Conservation (phyloP, 1,284 basidiomycete genomes). For the Hymenochaete sp. region DNA sequence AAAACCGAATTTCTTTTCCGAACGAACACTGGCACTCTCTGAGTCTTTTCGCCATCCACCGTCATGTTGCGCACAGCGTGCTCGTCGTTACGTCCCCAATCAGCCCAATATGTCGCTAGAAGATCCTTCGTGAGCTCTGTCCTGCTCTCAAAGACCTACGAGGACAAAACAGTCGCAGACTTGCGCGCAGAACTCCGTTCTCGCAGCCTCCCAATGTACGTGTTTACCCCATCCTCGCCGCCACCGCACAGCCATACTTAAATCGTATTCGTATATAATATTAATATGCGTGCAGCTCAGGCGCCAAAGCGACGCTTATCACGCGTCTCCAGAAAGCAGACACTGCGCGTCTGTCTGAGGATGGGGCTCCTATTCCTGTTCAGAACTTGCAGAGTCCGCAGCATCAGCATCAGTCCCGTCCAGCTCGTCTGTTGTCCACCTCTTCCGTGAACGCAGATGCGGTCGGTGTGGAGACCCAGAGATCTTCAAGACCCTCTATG, state of each 20-base stretch:
- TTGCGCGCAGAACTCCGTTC: conserved; percentile 57
- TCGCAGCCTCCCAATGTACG: conserved; percentile 58
- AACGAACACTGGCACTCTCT: too few species aligned
- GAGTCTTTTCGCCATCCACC: not conserved
- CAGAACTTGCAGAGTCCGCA: conserved; percentile 12
- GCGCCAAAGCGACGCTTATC: conserved; percentile 51
- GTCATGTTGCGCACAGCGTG: conserved; percentile 6
- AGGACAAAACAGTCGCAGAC: conserved; percentile 50
- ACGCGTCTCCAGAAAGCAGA: conserved; percentile 47
- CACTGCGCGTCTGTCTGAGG: conserved; percentile 17
- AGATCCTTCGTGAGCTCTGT: conserved; percentile 53
- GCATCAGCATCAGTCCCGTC: too few species aligned
- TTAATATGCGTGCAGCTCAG: conserved; percentile 40
- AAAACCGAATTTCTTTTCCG: not conserved
- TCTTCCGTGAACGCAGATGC: conserved; percentile 25
- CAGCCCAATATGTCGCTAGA: not conserved
- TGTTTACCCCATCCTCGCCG: conserved; percentile 15
- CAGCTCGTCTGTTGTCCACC: conserved; percentile 24
- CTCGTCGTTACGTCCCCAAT: not conserved
- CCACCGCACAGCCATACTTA: not conserved
- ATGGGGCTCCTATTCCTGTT: conserved; percentile 18
- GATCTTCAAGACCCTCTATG: conserved; percentile 17
- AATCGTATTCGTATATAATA: too few species aligned
- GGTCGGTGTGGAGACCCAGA: too few species aligned
- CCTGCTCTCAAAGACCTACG: conserved; percentile 55